Evolutionary conservation across 495 filamentous ascomycete genomes (phyloP), one percentile per base, ranked within the genome.

Genomic region (Hypoxylon crocopeplum): DNA sequence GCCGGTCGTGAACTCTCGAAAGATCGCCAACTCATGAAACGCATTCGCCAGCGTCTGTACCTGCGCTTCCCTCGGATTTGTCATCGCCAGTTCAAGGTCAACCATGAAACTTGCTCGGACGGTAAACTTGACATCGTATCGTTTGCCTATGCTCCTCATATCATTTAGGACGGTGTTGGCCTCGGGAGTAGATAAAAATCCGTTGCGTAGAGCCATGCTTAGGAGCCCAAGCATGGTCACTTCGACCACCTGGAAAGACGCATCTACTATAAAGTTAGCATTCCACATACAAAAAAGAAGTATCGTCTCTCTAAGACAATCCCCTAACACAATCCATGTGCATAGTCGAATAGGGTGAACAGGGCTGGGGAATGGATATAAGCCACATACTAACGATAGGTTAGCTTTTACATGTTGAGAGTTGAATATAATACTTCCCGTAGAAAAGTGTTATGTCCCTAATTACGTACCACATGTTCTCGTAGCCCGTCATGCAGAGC

Each of bases 401-500:
- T 63, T 39, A 63, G 60, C 30, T 53, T 47, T 37, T 15, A 29
- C 10, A 19, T 38, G 4, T 13, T 13, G 17, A 16, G 4, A 17
- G 4, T 19, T 2, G 34, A 19, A 8, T 5, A 7, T 3, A 38
- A 22, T 7, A 34, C 2, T 6, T n/a, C n/a, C 25, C 2, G 21
- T n/a, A n/a, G n/a, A n/a, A n/a, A n/a, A n/a, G n/a, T n/a, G n/a
- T n/a, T n/a, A n/a, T n/a, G n/a, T n/a, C n/a, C n/a, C n/a, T n/a
- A n/a, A n/a, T 38, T 45, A 54, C 60, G 17, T 63, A 63, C 60
- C 60, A 63, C 53, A 63, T 58, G 44, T 63, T 58, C 33, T 64
- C 42, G 19, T 64, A 64, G 21, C 59, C 52, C 5, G 58, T 56
- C 24, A 67, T 45, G 48, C 67, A 69, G 13, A 69, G 54, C 45